A percentile compares a stretch with the other conserved stretches of the same genome.
phyloP scores from a whole-genome alignment of 208 protist species.

The Crithidia bombi region DNA sequence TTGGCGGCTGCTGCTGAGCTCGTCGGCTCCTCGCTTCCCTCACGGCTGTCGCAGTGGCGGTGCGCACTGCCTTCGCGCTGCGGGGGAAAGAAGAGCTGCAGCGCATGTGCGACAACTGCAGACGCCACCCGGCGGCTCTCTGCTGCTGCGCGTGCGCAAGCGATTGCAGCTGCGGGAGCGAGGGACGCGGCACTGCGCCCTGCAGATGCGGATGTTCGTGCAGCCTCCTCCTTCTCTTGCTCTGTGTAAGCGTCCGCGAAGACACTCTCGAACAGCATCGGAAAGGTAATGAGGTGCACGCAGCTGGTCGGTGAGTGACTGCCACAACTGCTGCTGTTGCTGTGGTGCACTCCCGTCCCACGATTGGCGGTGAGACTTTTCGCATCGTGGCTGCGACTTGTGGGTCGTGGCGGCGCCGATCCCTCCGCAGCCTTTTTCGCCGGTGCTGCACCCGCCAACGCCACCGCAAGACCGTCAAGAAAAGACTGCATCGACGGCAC shows the following conservation, averaged over 20 bases:
- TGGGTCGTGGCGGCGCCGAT: background rate
- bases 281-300: constrained; percentile 26
- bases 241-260: constrained; percentile 22
- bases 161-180: background rate
- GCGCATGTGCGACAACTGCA: constrained; percentile 9
- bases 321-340: background rate
- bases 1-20: background rate
- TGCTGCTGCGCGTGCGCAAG: background rate
- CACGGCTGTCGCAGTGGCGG: background rate
- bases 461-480: constrained; percentile 10
- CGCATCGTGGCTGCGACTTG: background rate
- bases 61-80: background rate
- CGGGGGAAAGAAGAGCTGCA: constrained; percentile 12
- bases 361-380: too few species aligned
- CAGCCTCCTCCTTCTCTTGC: background rate
- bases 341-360: too few species aligned
- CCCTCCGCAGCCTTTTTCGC: background rate
- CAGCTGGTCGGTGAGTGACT: background rate
- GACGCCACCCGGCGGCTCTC: constrained; percentile 9
- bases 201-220: background rate
- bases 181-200: background rate
- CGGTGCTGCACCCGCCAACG: background rate
- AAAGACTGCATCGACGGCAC: constrained; percentile 25
- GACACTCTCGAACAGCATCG: constrained; percentile 34
- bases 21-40: background rate